Conservation (phyloP, 169 alveolate genomes). For the Eimeria sp. region DNA sequence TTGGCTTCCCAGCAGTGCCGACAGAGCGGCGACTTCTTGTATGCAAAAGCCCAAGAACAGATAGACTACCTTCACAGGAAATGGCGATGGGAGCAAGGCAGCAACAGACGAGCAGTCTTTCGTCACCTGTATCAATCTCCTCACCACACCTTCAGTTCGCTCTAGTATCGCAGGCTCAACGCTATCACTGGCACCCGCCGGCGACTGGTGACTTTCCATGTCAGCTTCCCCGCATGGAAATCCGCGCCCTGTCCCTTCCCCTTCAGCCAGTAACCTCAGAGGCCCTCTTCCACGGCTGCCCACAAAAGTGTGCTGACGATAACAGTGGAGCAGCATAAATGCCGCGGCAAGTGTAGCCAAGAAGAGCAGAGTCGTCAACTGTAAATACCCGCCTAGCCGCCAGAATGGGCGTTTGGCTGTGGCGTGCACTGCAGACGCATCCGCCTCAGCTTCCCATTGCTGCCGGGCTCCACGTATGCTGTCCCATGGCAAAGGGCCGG, state of each 20-base stretch:
- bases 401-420: neutral
- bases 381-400: neutral
- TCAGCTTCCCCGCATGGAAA: neutral
- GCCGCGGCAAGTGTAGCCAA: neutral
- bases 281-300: neutral
- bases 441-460: neutral
- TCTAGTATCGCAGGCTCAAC: neutral
- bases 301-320: neutral
- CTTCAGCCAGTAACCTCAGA: neutral
- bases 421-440: neutral
- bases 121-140: neutral
- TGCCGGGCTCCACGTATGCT: neutral
- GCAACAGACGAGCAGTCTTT: neutral
- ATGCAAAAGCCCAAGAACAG: neutral
- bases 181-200: neutral
- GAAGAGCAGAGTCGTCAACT: neutral
- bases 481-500: neutral
- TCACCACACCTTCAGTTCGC: neutral
- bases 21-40: slow-evolving; percentile 16
- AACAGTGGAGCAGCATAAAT: neutral
- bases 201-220: neutral
- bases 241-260: neutral
- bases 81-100: neutral
- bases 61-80: neutral
- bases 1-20: neutral